phyloP scores from a whole-genome alignment of 1,284 basidiomycete genomes.

The Violaceomyces palustris region DNA sequence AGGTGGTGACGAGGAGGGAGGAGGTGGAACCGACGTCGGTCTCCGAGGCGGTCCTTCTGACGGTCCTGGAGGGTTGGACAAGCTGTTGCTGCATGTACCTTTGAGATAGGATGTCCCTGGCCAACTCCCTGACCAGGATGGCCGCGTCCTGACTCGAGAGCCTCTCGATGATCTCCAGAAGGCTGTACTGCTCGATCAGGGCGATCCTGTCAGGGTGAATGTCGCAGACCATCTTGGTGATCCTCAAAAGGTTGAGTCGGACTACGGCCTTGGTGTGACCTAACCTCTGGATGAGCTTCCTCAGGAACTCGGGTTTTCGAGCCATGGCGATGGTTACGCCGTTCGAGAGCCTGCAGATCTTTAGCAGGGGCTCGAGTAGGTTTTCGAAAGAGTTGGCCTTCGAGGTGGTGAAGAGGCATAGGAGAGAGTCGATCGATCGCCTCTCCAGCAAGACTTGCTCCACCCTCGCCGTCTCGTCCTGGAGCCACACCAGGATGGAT shows the following conservation, averaged over 20 bases:
- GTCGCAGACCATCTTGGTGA: slow-evolving; percentile 80
- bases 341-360: slow-evolving; percentile 77
- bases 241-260: slow-evolving; percentile 78
- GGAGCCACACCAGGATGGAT: slow-evolving; percentile 83
- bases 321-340: slow-evolving; percentile 71
- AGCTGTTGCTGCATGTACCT: slow-evolving; percentile 12
- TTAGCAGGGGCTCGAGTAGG: slow-evolving; percentile 69
- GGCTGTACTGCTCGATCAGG: slow-evolving; percentile 30
- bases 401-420: slow-evolving; percentile 72
- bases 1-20: no score
- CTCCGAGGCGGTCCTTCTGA: slow-evolving; percentile 25
- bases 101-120: slow-evolving; percentile 34
- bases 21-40: slow-evolving; percentile 15
- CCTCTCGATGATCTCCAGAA: slow-evolving; percentile 34
- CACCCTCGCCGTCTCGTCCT: slow-evolving; percentile 87
- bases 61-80: no score
- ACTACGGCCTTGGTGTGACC: slow-evolving; percentile 72
- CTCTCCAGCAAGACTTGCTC: slow-evolving; percentile 78
- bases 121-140: slow-evolving; percentile 61
- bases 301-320: slow-evolving; percentile 71
- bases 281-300: slow-evolving; percentile 78
- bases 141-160: slow-evolving; percentile 34
- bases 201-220: slow-evolving; percentile 61
- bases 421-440: slow-evolving; percentile 66
- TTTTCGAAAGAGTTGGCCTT: slow-evolving; percentile 92